phyloP scores from a whole-genome alignment of 495 filamentous ascomycete species.

The Cercophora samala region DNA sequence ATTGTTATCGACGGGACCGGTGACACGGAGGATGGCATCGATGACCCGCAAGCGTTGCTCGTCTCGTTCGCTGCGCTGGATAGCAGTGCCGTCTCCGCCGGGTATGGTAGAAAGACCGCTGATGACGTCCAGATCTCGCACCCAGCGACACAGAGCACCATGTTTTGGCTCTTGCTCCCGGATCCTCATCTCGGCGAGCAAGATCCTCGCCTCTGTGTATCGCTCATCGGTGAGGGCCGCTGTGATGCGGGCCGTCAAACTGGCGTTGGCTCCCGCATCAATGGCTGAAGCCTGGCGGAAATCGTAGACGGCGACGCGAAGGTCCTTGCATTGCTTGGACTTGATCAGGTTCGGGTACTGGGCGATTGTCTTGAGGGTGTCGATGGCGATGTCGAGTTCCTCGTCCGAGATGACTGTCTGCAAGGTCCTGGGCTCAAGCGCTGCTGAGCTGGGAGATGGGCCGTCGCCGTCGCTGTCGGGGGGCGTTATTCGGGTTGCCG shows the following conservation, averaged over 20 bases:
- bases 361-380: conserved; percentile 40
- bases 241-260: conserved; percentile 42
- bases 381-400: conserved; percentile 46
- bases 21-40: conserved; percentile 43
- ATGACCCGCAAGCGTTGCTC: conserved; percentile 38
- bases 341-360: conserved; percentile 44
- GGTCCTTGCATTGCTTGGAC: conserved; percentile 44
- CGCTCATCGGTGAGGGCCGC: conserved; percentile 44
- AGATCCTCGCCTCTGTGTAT: conserved; percentile 40
- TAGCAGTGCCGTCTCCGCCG: background rate
- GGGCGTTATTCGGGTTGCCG: conserved; percentile 1
- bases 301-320: conserved; percentile 45
- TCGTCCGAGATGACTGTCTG: conserved; percentile 38
- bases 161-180: conserved; percentile 42
- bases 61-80: conserved; percentile 23
- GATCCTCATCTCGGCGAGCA: conserved; percentile 48
- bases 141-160: conserved; percentile 49
- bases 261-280: conserved; percentile 26
- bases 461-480: conserved; percentile 9
- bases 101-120: conserved; percentile 36
- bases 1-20: conserved; percentile 38
- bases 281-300: conserved; percentile 39
- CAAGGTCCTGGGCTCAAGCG: conserved; percentile 32
- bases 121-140: conserved; percentile 48
- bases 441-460: conserved; percentile 15